Evolutionary conservation across 129 eudicot genomes (phyloP).

Genomic region (Smallanthus sonchifolius): DNA sequence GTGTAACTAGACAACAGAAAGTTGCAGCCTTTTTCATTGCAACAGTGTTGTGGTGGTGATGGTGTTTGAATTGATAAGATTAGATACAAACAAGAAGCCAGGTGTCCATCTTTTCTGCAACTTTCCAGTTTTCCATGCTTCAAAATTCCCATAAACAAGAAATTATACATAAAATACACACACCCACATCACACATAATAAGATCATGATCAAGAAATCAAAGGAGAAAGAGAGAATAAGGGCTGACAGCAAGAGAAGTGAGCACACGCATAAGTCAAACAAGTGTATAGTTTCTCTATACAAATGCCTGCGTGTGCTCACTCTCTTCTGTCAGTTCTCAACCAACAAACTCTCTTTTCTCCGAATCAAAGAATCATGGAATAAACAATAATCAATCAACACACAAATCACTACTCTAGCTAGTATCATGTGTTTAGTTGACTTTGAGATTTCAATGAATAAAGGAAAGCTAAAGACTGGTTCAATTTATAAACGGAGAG

Average conservation of each 20-base stretch:
- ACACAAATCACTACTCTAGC: neutral
- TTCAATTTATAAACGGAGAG: constrained; percentile 8
- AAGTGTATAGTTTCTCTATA: constrained; percentile 37
- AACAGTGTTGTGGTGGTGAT: constrained; percentile 22
- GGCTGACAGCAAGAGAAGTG: constrained; percentile 65
- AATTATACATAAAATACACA: constrained; percentile 23
- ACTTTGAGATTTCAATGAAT: neutral
- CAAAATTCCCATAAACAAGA: neutral
- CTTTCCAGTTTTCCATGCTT: constrained; percentile 23
- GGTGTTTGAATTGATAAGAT: constrained; percentile 6
- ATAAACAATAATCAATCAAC: too few relatives aligned
- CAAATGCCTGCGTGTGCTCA: constrained; percentile 48
- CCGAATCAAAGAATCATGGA: too few relatives aligned
- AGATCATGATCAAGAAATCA: neutral
- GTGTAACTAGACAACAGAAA: constrained; percentile 21
- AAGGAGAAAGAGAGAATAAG: constrained; percentile 19
- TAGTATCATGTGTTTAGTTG: constrained; percentile 8
- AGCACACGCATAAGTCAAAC: constrained; percentile 45
- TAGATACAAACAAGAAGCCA: constrained; percentile 4
- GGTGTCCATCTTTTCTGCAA: constrained; percentile 21
- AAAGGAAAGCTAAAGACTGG: neutral
- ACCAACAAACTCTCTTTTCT: constrained; percentile 26
- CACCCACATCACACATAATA: neutral
- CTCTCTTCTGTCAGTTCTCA: constrained; percentile 52
- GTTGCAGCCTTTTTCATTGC: constrained; percentile 24